phyloP scores from a whole-genome alignment of 805 yeast species.

The Candida boleticola region DNA sequence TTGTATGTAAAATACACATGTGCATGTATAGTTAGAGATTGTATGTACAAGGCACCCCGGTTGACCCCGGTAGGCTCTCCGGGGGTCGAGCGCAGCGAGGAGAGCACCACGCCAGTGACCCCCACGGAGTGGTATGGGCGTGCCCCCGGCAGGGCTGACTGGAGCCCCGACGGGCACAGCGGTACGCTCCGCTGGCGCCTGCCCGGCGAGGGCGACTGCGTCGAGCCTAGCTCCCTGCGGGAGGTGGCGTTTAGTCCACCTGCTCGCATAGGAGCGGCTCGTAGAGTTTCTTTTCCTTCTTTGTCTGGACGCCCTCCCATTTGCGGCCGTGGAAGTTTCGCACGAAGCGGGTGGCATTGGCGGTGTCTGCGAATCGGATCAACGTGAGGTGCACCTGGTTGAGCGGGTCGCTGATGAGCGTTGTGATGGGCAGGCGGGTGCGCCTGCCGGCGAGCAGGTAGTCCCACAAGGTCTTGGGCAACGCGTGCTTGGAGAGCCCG shows the following conservation, averaged over 20 bases:
- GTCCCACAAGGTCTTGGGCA: constrained; percentile 47
- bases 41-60: no score
- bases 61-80: neutral
- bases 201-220: neutral
- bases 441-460: constrained; percentile 37
- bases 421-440: constrained; percentile 22
- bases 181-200: neutral
- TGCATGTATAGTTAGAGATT: neutral
- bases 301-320: constrained; percentile 29
- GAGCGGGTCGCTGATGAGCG: constrained; percentile 24
- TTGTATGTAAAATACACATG: no score
- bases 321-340: constrained; percentile 51
- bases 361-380: constrained; percentile 42
- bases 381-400: constrained; percentile 27
- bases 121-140: neutral
- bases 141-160: neutral
- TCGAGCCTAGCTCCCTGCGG: neutral
- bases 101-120: neutral
- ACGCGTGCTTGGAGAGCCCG: constrained; percentile 33
- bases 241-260: constrained; percentile 12
- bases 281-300: constrained; percentile 28
- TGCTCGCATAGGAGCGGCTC: constrained; percentile 39
- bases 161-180: no score
- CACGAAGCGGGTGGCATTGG: constrained; percentile 52
- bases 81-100: neutral